Evolutionary conservation across 2,329 filamentous ascomycete species (phyloP), one percentile per base, ranked within the genome.

Genomic region (Fusarium verticillioides): DNA sequence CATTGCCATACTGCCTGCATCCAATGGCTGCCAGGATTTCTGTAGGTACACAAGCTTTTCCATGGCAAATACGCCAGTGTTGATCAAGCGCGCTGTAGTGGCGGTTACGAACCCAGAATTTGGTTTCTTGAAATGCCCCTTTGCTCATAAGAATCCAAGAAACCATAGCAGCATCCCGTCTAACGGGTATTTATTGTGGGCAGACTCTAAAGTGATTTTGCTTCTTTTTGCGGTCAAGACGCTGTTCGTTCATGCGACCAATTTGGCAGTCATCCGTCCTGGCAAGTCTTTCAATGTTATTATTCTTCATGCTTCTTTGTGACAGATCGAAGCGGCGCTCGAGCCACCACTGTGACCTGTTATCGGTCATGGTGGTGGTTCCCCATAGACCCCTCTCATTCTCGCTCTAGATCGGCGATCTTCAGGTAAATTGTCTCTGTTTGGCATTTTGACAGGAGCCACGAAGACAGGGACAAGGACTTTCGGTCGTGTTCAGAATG

Each of bases 321-420:
- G n/a, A 32, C 36, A 49, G 34, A 49, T 44, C 47, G 61, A 49
- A 71, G 59, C 50, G 57, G 54, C 63, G 62, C 70, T 74, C 58
- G 62, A 74, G 71, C 66, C 70, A 74, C 62, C 53, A 74, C 63
- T 47, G 36, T 42, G 36, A 54, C 47, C 54, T 65, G 49, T 66
- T 57, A 52, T 44, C 61, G 26, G 57, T 42, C 47, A 60, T 52
- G 53, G 49, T 63, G 53, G 37, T 44, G 50, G 58, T 63, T 68
- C 62, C 60, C 68, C 54, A 69, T 53, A 28, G 57, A 68, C 66
- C 59, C 66, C 66, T 59, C 52, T 64, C 58, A 42, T 66, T 65
- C 67, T 75, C 73, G 65, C 65, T 72, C 68, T 26, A 69, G 66
- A 77, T 77, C 71, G 71, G 50, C 75, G 69, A 77, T 77, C 69